Percentiles rank a stretch among this genome's conserved stretches.
Evolutionary conservation across 495 filamentous ascomycete genomes (phyloP).

Genomic region (Hyaloscypha variabilis): DNA sequence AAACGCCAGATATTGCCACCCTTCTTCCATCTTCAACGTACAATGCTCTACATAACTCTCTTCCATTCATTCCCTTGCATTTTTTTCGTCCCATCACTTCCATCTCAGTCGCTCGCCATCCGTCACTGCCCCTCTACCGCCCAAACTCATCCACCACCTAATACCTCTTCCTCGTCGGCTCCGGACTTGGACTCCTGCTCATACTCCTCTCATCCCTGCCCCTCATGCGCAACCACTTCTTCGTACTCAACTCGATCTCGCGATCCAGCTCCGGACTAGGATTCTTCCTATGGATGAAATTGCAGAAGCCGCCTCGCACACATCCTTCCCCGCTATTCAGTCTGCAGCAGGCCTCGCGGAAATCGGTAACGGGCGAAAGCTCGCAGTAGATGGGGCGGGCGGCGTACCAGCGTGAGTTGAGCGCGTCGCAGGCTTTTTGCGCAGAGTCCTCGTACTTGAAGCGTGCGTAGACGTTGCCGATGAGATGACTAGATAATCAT

Average conservation of each 20-base stretch:
- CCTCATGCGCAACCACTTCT: slow-evolving; percentile 92
- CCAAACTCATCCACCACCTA: slow-evolving; percentile 43
- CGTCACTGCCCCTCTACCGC: too few relatives aligned
- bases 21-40: slow-evolving; percentile 4
- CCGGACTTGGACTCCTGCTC: slow-evolving; percentile 72
- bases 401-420: slow-evolving; percentile 96
- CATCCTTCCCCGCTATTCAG: slow-evolving; percentile 95
- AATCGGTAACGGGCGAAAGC: slow-evolving; percentile 94
- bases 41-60: neutral
- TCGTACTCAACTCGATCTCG: slow-evolving; percentile 83
- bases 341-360: slow-evolving; percentile 95
- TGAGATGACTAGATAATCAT: slow-evolving; percentile 64
- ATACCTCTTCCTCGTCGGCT: slow-evolving; percentile 71
- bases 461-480: slow-evolving; percentile 98
- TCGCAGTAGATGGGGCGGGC: slow-evolving; percentile 98
- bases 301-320: slow-evolving; percentile 96
- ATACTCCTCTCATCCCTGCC: slow-evolving; percentile 85
- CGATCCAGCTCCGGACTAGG: slow-evolving; percentile 84
- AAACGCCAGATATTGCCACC: slow-evolving; percentile 21
- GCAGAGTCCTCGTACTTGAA: slow-evolving; percentile 99
- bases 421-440: slow-evolving; percentile 87
- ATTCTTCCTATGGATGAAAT: slow-evolving; percentile 98
- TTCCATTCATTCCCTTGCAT: neutral
- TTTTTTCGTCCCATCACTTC: too few relatives aligned
- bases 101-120: too few relatives aligned